Percentiles rank a stretch among this genome's conserved stretches.
phyloP scores from a whole-genome alignment of 2,329 filamentous ascomycete species.

The Spiromastix sp. region DNA sequence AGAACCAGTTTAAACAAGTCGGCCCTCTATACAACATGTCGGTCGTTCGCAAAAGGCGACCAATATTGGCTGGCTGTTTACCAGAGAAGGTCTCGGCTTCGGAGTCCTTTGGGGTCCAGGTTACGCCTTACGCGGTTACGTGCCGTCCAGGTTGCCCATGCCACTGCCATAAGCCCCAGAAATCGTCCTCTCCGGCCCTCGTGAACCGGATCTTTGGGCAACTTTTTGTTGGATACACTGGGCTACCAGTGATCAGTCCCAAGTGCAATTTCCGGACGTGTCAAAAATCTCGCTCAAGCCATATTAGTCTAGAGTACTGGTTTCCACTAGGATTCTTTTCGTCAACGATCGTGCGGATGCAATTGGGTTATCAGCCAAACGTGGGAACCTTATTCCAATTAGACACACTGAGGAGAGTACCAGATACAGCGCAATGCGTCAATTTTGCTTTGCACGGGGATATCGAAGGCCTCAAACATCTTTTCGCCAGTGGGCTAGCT shows the following conservation, averaged over 20 bases:
- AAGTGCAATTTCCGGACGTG: slow-evolving; percentile 17
- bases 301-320: slow-evolving; percentile 23
- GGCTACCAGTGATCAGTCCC: slow-evolving; percentile 17
- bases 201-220: slow-evolving; percentile 17
- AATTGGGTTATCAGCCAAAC: slow-evolving; percentile 14
- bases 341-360: slow-evolving; percentile 20
- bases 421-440: slow-evolving; percentile 20
- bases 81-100: neutral
- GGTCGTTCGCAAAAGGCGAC: slow-evolving; percentile 1
- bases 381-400: slow-evolving; percentile 16
- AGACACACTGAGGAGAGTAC: slow-evolving; percentile 19
- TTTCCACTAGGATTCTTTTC: slow-evolving; percentile 22
- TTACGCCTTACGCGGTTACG: slow-evolving; percentile 7
- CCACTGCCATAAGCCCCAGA: slow-evolving; percentile 14
- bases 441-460: slow-evolving; percentile 21
- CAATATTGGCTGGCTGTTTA: neutral
- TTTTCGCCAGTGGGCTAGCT: slow-evolving; percentile 20
- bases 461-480: slow-evolving; percentile 21
- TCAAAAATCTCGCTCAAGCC: slow-evolving; percentile 12
- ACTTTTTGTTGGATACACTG: slow-evolving; percentile 20
- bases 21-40: slow-evolving; percentile 13
- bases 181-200: slow-evolving; percentile 13
- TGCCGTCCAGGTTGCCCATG: slow-evolving; percentile 15
- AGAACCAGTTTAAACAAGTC: slow-evolving; percentile 17
- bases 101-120: slow-evolving; percentile 7